Evolutionary conservation across 208 protist species (phyloP).

Genomic region (Borovskyia barvae): DNA sequence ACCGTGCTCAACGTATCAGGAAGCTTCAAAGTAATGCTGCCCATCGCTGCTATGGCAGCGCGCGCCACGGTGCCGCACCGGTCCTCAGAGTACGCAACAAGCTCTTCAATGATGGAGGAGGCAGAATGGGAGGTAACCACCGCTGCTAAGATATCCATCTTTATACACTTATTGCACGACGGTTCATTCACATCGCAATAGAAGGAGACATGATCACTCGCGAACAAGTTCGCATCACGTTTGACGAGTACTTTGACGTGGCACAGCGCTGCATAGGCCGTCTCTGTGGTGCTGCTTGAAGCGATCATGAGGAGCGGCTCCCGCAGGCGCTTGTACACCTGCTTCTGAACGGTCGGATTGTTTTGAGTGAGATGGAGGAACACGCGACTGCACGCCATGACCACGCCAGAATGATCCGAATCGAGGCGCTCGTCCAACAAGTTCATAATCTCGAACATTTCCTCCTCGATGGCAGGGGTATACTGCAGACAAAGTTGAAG

Average conservation of each 20-base stretch:
- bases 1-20: slow-evolving; percentile 12
- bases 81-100: slow-evolving; percentile 59
- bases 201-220: slow-evolving; percentile 43
- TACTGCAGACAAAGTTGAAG: slow-evolving; percentile 66
- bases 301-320: slow-evolving; percentile 83
- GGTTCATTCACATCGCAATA: slow-evolving; percentile 78
- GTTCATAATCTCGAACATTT: slow-evolving; percentile 93
- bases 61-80: slow-evolving; percentile 21
- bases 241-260: slow-evolving; percentile 81
- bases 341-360: slow-evolving; percentile 59
- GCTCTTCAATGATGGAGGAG: slow-evolving; percentile 65
- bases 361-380: slow-evolving; percentile 91
- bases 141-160: slow-evolving; percentile 77
- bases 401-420: slow-evolving; percentile 83
- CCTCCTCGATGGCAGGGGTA: slow-evolving; percentile 64
- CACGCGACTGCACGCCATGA: slow-evolving; percentile 75
- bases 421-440: slow-evolving; percentile 89
- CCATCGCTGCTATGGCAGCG: slow-evolving; percentile 19
- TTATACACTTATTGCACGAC: slow-evolving; percentile 78
- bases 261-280: slow-evolving; percentile 68
- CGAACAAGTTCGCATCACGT: slow-evolving; percentile 67
- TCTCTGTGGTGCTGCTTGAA: slow-evolving; percentile 54
- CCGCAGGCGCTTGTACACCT: slow-evolving; percentile 76
- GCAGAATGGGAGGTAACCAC: slow-evolving; percentile 53
- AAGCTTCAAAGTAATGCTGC: slow-evolving; percentile 6